Base-by-base conservation (phyloP, 2,329 filamentous ascomycete genomes). In the Microcera coccophila region DNA sequence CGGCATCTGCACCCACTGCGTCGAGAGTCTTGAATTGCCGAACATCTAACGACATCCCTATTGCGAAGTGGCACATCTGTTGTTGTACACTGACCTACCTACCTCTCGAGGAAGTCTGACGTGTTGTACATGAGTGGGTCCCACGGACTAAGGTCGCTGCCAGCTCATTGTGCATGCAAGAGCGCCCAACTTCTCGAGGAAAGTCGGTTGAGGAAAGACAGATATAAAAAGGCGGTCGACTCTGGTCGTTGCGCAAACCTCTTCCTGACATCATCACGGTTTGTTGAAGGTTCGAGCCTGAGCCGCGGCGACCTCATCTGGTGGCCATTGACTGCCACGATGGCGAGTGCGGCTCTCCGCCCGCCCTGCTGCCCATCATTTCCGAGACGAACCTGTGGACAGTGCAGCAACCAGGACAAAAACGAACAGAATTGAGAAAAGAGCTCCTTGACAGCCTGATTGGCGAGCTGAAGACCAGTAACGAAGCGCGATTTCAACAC, bases 131-230 rank as follows among this genome's bases (percentile, higher is more conserved):
- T 52, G 48, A 53, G 54, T 56, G 57, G 56, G 51, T 45, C 50
- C 43, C 50, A 56, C 44, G 54, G 29, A 14, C 24, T 28, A n/a
- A 17, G 55, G 47, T 45, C 44, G 44, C 29, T 59, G 56, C 56
- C 56, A 59, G 39, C 48, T 59, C 56, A 59, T 50, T 54, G 46
- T 59, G 56, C 56, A 56, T 57, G 54, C 45, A 37, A 39, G 38
- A 43, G 43, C 44, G 42, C 44, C 38, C 43, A 39, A 35, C 31
- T 19, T 44, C 45, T 41, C 32, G 44, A 41, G 48, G 44, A 48
- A 48, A 42, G 45, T 38, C 38, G 38, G 43, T 48, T 42, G 42
- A 16, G 40, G 24, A 53, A 46, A 47, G 41, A 46, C 44, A 37
- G 19, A 42, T 57, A 53, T 50, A 57, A 57, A n/a, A 54, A 54